Evolutionary conservation across 2,329 filamentous ascomycete genomes (phyloP), one percentile per base, ranked within the genome.

Genomic region (Neonectria hederae): DNA sequence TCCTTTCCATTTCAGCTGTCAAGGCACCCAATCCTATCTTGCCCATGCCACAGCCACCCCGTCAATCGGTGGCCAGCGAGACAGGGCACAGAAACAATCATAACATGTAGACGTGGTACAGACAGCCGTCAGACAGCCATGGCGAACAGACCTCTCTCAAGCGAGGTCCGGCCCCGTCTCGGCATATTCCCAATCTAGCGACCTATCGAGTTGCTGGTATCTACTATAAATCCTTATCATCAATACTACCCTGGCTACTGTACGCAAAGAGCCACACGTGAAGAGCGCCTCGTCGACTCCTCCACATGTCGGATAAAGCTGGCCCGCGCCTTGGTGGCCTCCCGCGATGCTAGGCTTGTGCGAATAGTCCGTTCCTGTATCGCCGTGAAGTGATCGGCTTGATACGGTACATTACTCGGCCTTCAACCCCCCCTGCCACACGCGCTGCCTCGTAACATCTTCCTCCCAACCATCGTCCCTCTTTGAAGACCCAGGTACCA

Each of bases 171-270:
- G 11, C 17, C 22, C 26, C 24, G 21, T 32, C 28, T 60, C 24
- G 56, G 56, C 42, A 46, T 55, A 42, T 56, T 61, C 56, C 62
- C 54, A 58, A 59, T 55, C 40, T 45, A 63, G 51, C 30, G 13
- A 40, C 26, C 19, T 19, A 19, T 6, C 17, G 19, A 42, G 38
- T 21, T 19, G 10, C 54, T 49, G 59, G 55, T 28, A 49, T 24
- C 43, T 40, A 63, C 55, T 63, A 51, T 59, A 63, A 59, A 59
- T 55, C 55, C 55, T 59, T 22, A 28, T 49, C 59, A 63, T 59
- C 21, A 54, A 48, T 17, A 42, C 51, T 43, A 55, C 21, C 61
- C 32, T 26, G 42, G 45, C 55, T 59, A 11, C 17, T 17, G 54
- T 38, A 17, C 35, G 49, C 9, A 10, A 10, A 24, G 19, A 32